phyloP scores from a whole-genome alignment of 805 yeast genomes.

The Cyberlindnera japonica region DNA sequence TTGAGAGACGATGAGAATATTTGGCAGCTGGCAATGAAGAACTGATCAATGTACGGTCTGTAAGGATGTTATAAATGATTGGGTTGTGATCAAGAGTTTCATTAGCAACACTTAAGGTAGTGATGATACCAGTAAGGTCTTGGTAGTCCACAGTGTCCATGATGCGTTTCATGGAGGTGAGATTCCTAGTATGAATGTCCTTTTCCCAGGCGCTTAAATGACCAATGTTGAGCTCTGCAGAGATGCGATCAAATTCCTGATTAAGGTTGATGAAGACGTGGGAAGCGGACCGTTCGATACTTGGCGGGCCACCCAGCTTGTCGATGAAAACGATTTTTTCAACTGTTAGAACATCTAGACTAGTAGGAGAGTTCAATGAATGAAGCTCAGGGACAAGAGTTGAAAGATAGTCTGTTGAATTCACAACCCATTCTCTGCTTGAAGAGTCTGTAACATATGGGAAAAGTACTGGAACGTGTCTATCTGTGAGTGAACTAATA shows the following conservation, averaged over 20 bases:
- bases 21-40: conserved; percentile 78
- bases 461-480: conserved; percentile 42
- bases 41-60: conserved; percentile 87
- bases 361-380: conserved; percentile 17
- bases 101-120: conserved; percentile 77
- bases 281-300: conserved; percentile 74
- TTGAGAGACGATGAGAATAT: conserved; percentile 20
- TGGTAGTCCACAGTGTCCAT: conserved; percentile 40
- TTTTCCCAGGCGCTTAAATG: conserved; percentile 42
- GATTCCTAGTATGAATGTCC: conserved; percentile 60
- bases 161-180: conserved; percentile 59
- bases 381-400: conserved; percentile 28
- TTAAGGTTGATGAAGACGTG: conserved; percentile 84
- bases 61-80: conserved; percentile 79
- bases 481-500: conserved; percentile 7
- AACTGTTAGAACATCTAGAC: conserved; percentile 40
- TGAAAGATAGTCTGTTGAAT: conserved; percentile 39
- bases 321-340: conserved; percentile 84
- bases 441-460: conserved; percentile 66
- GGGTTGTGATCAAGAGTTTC: conserved; percentile 58
- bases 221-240: conserved; percentile 60
- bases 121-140: conserved; percentile 76
- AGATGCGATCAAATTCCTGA: conserved; percentile 72
- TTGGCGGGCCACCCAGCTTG: conserved; percentile 86
- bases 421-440: conserved; percentile 36